A percentile compares a stretch with the other conserved stretches of the same genome.
These are phyloP conservation scores for Canavalia gladiata DNA, from an alignment of 306 rosid species.

Conservation along the genomic window DNA sequence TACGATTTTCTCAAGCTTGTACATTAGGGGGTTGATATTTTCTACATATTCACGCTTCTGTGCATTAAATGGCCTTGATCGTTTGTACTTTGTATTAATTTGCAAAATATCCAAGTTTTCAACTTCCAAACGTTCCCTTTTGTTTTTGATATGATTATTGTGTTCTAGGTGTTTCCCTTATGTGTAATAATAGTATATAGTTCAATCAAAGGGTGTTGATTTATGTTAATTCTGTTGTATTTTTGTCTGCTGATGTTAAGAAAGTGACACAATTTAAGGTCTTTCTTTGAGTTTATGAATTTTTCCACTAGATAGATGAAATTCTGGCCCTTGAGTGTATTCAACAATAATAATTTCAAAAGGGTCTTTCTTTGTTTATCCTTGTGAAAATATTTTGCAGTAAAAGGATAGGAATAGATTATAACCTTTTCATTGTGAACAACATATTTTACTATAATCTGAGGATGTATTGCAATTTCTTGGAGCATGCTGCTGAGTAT, in stretches of 20 bases:
- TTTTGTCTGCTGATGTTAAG: neutral
- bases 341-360: neutral
- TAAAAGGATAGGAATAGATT: neutral
- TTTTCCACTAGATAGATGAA: neutral
- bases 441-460: neutral
- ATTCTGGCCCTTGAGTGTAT: conserved; percentile 10
- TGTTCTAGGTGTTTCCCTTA: neutral
- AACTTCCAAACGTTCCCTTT: neutral
- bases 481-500: conserved; percentile 80
- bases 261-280: neutral
- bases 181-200: neutral
- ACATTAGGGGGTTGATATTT: neutral
- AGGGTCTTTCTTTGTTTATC: neutral
- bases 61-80: neutral
- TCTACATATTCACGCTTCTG: conserved; percentile 3
- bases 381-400: neutral
- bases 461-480: conserved; percentile 86
- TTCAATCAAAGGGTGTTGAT: neutral
- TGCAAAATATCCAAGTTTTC: neutral
- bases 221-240: neutral
- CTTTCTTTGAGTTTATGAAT: neutral
- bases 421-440: neutral
- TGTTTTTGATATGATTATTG: neutral
- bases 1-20: neutral
- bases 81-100: neutral